Evolutionary conservation across 305 asterid species (phyloP), one percentile per base, ranked within the genome.

Genomic region (Euphrasia arctica): DNA sequence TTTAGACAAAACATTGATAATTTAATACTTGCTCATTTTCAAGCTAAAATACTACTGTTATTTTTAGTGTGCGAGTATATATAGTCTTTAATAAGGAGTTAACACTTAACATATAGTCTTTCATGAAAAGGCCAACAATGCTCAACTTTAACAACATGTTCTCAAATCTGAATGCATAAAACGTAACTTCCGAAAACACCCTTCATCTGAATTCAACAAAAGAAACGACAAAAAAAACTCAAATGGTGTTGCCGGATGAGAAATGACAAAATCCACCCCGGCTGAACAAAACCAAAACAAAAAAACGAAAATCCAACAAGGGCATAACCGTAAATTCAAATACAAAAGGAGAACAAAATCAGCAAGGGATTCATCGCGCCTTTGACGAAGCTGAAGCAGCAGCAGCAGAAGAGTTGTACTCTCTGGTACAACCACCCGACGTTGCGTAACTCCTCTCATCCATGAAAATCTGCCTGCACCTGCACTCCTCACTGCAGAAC

Each of bases 401-500:
- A 0, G 84, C 58, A 0, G 87, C 58, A 0, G 79, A 51, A 9
- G 82, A 39, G 80, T 72, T 64, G 73, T 78, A 81, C 80, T 76
- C 75, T 55, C 66, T 48, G 72, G 76, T 83, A 67, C 75, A 72
- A 63, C 78, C 69, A 63, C 78, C 69, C 13, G 62, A 74, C 41
- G 48, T 69, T n/a, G 52, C 70, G 42, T 58, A 66, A 43, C 55
- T 25, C 60, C 8, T 68, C 69, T 92, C 98, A 39, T 89, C 98
- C 90, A 85, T 91, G 79, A 79, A 82, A n/a, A 91, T 91, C 77
- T 91, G 96, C 78, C 84, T 89, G 82, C 75, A 85, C 63, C 98
- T 85, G 78, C 98, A 91, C 74, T 91, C 98, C 79, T 68, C 95
- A 22, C 95, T 89, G 65, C 98, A 91, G 74, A 91, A 91, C 14